phyloP scores from a whole-genome alignment of 164 flowering plant genomes.

The Euptelea pleiosperma region DNA sequence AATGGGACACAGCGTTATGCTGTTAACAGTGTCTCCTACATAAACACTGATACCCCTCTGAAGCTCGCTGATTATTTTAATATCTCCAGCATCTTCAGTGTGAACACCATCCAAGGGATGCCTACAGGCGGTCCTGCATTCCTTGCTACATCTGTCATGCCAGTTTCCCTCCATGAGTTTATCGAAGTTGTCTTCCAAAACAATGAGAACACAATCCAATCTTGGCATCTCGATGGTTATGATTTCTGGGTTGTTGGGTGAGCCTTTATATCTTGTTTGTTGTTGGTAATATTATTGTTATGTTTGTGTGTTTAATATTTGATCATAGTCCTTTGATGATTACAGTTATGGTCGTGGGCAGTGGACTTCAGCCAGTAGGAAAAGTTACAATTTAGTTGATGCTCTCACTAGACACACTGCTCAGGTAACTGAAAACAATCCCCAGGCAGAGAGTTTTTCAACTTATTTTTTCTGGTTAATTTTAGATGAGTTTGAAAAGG shows the following conservation, averaged over 20 bases:
- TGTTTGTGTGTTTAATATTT: slow-evolving; percentile 18
- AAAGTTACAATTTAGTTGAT: slow-evolving; percentile 56
- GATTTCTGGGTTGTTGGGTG: slow-evolving; percentile 75
- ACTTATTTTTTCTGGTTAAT: slow-evolving; percentile 26
- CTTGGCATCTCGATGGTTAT: slow-evolving; percentile 78
- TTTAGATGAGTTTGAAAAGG: slow-evolving; percentile 19
- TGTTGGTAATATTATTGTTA: slow-evolving; percentile 25
- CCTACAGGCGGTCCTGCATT: slow-evolving; percentile 35
- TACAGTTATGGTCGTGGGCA: slow-evolving; percentile 51
- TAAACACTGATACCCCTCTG: slow-evolving; percentile 62
- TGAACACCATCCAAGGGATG: slow-evolving; percentile 34
- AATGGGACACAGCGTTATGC: slow-evolving; percentile 57
- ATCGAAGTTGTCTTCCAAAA: slow-evolving; percentile 76
- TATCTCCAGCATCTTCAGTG: slow-evolving; percentile 54
- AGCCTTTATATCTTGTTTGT: slow-evolving; percentile 21
- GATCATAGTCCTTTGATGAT: slow-evolving; percentile 7
- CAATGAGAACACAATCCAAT: slow-evolving; percentile 52
- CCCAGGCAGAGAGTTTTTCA: slow-evolving; percentile 30
- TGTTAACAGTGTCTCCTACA: slow-evolving; percentile 56
- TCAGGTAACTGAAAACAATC: slow-evolving; percentile 52
- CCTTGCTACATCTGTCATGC: slow-evolving; percentile 50
- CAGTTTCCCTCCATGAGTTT: slow-evolving; percentile 49
- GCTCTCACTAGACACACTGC: slow-evolving; percentile 59
- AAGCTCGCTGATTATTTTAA: slow-evolving; percentile 77
- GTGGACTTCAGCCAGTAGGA: slow-evolving; percentile 48